These are phyloP conservation scores for Podospora sp. DNA, from an alignment of 495 filamentous ascomycete species.

Conservation along the genomic window DNA sequence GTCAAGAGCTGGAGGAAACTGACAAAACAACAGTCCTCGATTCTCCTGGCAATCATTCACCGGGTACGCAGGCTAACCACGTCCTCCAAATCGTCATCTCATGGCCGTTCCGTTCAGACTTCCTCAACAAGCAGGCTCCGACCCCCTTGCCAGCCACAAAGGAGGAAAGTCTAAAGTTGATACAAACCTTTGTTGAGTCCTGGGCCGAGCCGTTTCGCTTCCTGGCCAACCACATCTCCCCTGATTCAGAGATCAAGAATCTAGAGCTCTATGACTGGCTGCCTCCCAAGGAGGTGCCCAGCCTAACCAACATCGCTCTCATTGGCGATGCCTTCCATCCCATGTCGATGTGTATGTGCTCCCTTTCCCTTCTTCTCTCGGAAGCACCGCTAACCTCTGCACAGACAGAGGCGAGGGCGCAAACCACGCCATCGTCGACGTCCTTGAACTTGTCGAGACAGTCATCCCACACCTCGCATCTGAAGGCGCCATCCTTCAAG, in stretches of 20 bases:
- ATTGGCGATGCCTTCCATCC: conserved; percentile 65
- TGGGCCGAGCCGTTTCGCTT: conserved; percentile 61
- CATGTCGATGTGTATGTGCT: conserved; percentile 62
- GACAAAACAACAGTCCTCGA: conserved; percentile 34
- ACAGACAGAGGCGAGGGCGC: conserved; percentile 50
- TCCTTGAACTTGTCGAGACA: conserved; percentile 34
- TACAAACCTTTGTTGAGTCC: conserved; percentile 54
- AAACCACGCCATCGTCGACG: conserved; percentile 47
- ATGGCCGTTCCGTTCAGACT: conserved; percentile 47
- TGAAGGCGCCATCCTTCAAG: conserved; percentile 19
- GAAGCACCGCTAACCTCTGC: neutral
- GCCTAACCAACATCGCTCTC: conserved; percentile 49
- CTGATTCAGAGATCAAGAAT: conserved; percentile 49
- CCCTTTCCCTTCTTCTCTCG: neutral
- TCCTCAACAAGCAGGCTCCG: conserved; percentile 26
- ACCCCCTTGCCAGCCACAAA: conserved; percentile 45
- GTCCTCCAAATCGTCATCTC: conserved; percentile 55
- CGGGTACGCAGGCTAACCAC: conserved; percentile 14
- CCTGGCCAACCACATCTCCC: conserved; percentile 49
- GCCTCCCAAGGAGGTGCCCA: conserved; percentile 33
- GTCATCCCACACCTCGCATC: conserved; percentile 20
- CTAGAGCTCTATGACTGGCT: conserved; percentile 62
- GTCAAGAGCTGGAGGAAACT: neutral
- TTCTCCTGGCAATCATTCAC: conserved; percentile 30
- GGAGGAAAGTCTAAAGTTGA: conserved; percentile 48